Conservation (phyloP, 805 yeast species). For the Ogataea neopini region DNA sequence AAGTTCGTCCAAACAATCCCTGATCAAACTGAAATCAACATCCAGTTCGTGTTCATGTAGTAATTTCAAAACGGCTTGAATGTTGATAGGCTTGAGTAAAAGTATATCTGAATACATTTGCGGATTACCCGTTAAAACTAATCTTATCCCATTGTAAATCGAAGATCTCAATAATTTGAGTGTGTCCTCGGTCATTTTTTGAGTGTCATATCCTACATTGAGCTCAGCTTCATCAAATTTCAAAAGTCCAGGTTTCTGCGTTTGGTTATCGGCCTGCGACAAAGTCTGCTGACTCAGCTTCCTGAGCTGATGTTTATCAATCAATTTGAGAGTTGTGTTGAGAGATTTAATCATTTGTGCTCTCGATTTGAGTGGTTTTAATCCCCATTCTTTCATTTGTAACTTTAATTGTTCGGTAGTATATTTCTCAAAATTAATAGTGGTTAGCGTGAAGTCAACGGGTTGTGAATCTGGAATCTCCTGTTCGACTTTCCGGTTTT, state of each 20-base stretch:
- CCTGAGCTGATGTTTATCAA: constrained; percentile 17
- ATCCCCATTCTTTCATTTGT: constrained; percentile 38
- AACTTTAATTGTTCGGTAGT: constrained; percentile 22
- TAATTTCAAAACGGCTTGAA: constrained; percentile 19
- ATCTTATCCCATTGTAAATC: constrained; percentile 22
- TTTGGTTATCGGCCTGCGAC: constrained; percentile 4
- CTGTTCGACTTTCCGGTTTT: constrained; percentile 5
- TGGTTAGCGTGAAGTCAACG: constrained; percentile 7
- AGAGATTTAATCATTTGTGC: constrained; percentile 37
- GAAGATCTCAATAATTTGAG: constrained; percentile 10
- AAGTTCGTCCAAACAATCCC: constrained; percentile 30
- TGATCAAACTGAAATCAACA: constrained; percentile 23
- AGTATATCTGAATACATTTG: constrained; percentile 22
- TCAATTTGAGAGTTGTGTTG: constrained; percentile 23
- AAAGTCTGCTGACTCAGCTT: constrained; percentile 10
- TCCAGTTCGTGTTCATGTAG: constrained; percentile 19
- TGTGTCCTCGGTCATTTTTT: constrained; percentile 14
- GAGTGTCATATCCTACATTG: constrained; percentile 13
- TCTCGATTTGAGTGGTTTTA: constrained; percentile 39
- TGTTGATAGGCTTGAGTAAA: constrained; percentile 28
- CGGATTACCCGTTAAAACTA: constrained; percentile 18
- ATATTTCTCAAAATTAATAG: constrained; percentile 18
- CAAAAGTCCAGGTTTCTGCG: constrained; percentile 3
- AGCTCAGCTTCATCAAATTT: constrained; percentile 21
- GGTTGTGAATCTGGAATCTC: constrained; percentile 26